Evolutionary conservation across 352 stramenopile genomes (phyloP), one percentile per base, ranked within the genome.

Genomic region (Phytophthora hibernalis): DNA sequence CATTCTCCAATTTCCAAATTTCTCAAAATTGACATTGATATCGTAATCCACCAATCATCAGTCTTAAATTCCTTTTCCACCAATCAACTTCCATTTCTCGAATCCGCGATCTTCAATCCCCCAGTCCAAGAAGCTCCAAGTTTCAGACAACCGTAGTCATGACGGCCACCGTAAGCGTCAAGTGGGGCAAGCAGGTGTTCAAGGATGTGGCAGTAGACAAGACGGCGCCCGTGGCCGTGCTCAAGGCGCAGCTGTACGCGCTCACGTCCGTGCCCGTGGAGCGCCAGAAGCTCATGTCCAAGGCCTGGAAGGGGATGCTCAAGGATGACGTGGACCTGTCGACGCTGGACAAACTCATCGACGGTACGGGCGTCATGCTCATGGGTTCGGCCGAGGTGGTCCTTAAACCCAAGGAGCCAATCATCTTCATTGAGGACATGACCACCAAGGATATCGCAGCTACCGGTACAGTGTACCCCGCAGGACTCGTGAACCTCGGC

Each of bases 321-420:
- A 96, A 96, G 70, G 88, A 95, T 63, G 88, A 96, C 61, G 79
- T 74, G 24, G 76, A 92, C 54, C 74, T 95, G 10, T 72, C 68
- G 2, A 54, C 69, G 49, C 65, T 93, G 10, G 65, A 80, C 42
- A 90, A 82, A 61, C 70, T 96, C 26, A 62, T 78, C 2, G 74
- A 90, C 50, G 83, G 85, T 54, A 58, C 81, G 12, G 76, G 79
- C 21, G 69, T 98, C 24, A 98, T 97, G 77, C 82, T 99, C 63
- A 98, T 99, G 87, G 96, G 96, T 33, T 98, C 91, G 24, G 93
- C 94, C 8, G 95, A 98, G 50, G 86, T 96, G 8, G 81, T 98
- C 13, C 68, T 85, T 50, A 94, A 92, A 57, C 93, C 93, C 31
- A 86, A 85, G 68, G 81, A 94, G 54, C 79, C 77, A 21, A 79